Base-by-base conservation (phyloP, 1,284 basidiomycete genomes). In the Cryptococcus neoformans region DNA sequence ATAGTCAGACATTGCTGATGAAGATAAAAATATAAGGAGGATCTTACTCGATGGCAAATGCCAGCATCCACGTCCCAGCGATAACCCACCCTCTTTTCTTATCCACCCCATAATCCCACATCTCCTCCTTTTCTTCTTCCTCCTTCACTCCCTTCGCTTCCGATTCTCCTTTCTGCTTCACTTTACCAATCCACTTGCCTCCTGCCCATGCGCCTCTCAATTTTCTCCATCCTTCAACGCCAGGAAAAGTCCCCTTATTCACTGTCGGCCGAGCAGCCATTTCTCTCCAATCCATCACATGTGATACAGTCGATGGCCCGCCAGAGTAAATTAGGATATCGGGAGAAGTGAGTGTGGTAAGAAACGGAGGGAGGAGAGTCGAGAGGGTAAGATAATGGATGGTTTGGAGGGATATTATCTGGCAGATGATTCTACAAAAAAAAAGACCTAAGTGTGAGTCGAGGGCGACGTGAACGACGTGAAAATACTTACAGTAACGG, bases 201-300 rank as follows among this genome's bases (percentile, higher is more conserved):
- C 75, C 74, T 16, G 72, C 60, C 74, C 74, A 76, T 12, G 84
- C 83, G 4, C 72, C 73, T 34, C 69, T 58, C 4, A 73, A 53
- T 44, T 67, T 67, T 50, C 78, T 80, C 85, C 86, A 89, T 40
- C 73, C 75, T 37, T 66, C 59, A 40, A 41, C 65, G 42, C 61
- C 64, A 3, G 58, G 55, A 49, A 69, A 67, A 14, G 54, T 42
- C 6, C 48, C 44, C 49, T 54, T 60, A 57, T 82, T 83, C 1
- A 87, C 83, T 0, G 90, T 92, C 2, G 88, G 85, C 56, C 84
- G 79, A 8, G 90, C 89, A 0, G 90, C 89, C 83, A 99, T 87
- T 75, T 97, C 90, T 49, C 92, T 83, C 95, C 95, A 99, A 78
- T 99, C 94, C 85, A 99, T 90, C 36, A 98, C 81, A 55, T 74